phyloP scores from a whole-genome alignment of 805 yeast species.

The Metschnikowia reukaufii region DNA sequence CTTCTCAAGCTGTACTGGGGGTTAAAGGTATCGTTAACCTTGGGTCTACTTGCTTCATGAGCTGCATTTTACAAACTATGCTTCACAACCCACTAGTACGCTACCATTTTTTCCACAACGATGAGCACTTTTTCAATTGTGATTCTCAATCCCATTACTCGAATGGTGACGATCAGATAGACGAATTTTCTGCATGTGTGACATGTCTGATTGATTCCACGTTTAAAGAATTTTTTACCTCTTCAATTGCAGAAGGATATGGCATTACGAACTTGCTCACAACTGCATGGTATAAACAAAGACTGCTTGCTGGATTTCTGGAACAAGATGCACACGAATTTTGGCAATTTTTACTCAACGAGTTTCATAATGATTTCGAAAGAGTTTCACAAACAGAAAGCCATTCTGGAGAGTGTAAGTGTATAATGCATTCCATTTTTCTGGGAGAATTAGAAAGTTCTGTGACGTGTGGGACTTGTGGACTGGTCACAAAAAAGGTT shows the following conservation, averaged over 20 bases:
- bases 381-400: constrained; percentile 17
- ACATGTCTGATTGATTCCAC: constrained; percentile 85
- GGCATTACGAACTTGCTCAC: constrained; percentile 79
- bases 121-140: constrained; percentile 62
- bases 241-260: constrained; percentile 59
- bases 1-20: constrained; percentile 65
- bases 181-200: constrained; percentile 53
- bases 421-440: constrained; percentile 81
- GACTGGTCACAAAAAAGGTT: constrained; percentile 59
- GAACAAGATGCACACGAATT: constrained; percentile 99
- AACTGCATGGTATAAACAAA: constrained; percentile 87
- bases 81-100: constrained; percentile 88
- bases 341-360: constrained; percentile 87
- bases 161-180: constrained; percentile 21
- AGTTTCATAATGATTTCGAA: constrained; percentile 60
- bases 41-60: constrained; percentile 98
- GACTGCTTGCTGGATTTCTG: constrained; percentile 88
- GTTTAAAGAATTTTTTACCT: constrained; percentile 71
- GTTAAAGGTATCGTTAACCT: constrained; percentile 85
- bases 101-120: constrained; percentile 67
- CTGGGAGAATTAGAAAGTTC: constrained; percentile 81
- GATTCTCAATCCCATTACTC: constrained; percentile 29
- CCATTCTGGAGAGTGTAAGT: constrained; percentile 50
- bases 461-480: constrained; percentile 71
- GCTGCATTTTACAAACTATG: constrained; percentile 84